Conservation (phyloP, 768 basidiomycete species). For the Pseudohyphozyma bogoriensis region DNA sequence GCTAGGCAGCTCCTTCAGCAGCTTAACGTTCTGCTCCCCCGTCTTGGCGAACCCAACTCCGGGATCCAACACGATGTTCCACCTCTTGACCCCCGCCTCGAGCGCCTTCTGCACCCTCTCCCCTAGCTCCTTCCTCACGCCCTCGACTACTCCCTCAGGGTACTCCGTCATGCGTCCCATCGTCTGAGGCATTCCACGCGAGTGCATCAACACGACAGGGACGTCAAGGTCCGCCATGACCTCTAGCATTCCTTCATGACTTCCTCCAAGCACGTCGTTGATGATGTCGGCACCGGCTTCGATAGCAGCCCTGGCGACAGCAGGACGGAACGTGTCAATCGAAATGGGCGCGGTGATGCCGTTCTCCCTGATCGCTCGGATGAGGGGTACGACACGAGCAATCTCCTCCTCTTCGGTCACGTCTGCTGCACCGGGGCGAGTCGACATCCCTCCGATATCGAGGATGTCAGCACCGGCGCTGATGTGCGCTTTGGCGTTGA, state of each 20-base stretch:
- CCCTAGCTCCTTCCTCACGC: slow-evolving; percentile 63
- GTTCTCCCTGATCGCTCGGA: slow-evolving; percentile 49
- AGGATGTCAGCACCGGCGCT: slow-evolving; percentile 59
- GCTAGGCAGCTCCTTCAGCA: slow-evolving; percentile 49
- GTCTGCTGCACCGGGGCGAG: slow-evolving; percentile 64
- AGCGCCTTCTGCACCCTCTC: slow-evolving; percentile 56
- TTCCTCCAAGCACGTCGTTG: slow-evolving; percentile 77
- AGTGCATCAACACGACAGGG: slow-evolving; percentile 90
- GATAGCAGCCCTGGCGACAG: slow-evolving; percentile 65
- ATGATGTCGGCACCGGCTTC: slow-evolving; percentile 79
- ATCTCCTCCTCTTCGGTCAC: slow-evolving; percentile 63
- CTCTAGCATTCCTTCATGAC: slow-evolving; percentile 40
- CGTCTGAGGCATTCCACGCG: slow-evolving; percentile 70
- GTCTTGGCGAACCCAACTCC: slow-evolving; percentile 92
- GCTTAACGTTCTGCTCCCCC: slow-evolving; percentile 57
- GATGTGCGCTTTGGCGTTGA: slow-evolving; percentile 28
- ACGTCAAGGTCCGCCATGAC: slow-evolving; percentile 47
- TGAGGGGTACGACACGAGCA: slow-evolving; percentile 59
- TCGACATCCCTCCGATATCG: slow-evolving; percentile 91
- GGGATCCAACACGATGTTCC: slow-evolving; percentile 83
- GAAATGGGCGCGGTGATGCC: slow-evolving; percentile 50
- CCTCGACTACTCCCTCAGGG: slow-evolving; percentile 50
- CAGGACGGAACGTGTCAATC: slow-evolving; percentile 77
- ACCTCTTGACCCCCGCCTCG: slow-evolving; percentile 63
- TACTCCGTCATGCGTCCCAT: slow-evolving; percentile 51